Base-by-base conservation (phyloP, 257 asterid genomes). In the Leptodermis oblonga region DNA sequence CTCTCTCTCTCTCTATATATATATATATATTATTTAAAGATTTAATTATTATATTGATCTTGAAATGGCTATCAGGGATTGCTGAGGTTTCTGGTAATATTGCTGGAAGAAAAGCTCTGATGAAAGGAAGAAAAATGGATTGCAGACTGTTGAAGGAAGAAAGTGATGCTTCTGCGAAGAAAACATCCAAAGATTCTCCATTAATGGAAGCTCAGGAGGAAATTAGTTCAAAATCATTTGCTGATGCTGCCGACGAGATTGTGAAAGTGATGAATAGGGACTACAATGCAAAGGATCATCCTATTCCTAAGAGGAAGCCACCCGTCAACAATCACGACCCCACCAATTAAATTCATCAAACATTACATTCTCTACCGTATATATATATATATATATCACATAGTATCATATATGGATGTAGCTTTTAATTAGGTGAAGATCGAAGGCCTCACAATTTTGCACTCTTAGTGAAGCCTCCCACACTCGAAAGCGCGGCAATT, bases 241-340 rank as follows among this genome's bases (percentile, higher is more conserved):
- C 0, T 18, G 85, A 80, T 66, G 84, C 82, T 67, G 85, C 80
- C 5, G 81, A 83, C 7, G 89, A 85, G 76, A 77, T 86, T 25
- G 83, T 76, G 23, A 84, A 74, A 52, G 77, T 86, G 49, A 87
- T 84, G 88, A 39, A 41, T 2, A 80, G 49, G 81, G 93, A 89
- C 82, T 87, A 91, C 70, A 63, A 25, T 3, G 84, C 72, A 2
- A 37, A 14, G 49, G 74, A 51, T n/a, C 11, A 52, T 26, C 59
- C 46, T 11, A 64, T 61, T 34, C 79, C 86, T 33, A 73, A 77
- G 42, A 70, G 84, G 54, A 89, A 75, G 74, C 92, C 97, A 23
- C 97, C 97, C 2, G 85, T 89, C 82, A 80, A 91, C 83, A 91
- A 91, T 70, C 80, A 70, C 55, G 70, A 83, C 76, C 97, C 95